Evolutionary conservation across 805 yeast genomes (phyloP).

Genomic region (Candida gorgasii): DNA sequence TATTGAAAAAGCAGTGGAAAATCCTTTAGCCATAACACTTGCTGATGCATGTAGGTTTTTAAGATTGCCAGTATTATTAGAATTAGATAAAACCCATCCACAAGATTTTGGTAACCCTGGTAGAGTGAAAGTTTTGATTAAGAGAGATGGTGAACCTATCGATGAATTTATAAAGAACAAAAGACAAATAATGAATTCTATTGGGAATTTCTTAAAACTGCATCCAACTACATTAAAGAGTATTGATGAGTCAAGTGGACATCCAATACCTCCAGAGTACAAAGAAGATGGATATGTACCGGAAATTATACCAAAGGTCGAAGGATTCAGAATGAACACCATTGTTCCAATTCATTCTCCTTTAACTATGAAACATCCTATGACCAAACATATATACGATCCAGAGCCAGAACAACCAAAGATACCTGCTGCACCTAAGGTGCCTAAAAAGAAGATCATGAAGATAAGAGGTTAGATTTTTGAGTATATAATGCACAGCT

Average conservation of each 20-base stretch:
- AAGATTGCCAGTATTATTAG: slow-evolving; percentile 50
- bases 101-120: slow-evolving; percentile 98
- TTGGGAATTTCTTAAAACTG: slow-evolving; percentile 59
- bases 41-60: slow-evolving; percentile 66
- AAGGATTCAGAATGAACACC: slow-evolving; percentile 81
- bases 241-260: slow-evolving; percentile 50
- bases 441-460: slow-evolving; percentile 58
- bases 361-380: slow-evolving; percentile 79
- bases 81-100: slow-evolving; percentile 87
- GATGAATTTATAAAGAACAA: slow-evolving; percentile 45
- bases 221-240: slow-evolving; percentile 70
- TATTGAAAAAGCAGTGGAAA: slow-evolving; percentile 65
- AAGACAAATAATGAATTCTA: slow-evolving; percentile 60
- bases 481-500: not conserved
- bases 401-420: slow-evolving; percentile 46
- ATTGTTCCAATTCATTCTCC: slow-evolving; percentile 88
- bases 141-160: slow-evolving; percentile 46
- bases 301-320: slow-evolving; percentile 69
- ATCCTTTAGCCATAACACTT: slow-evolving; percentile 83
- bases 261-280: slow-evolving; percentile 67
- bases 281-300: slow-evolving; percentile 50
- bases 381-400: slow-evolving; percentile 68
- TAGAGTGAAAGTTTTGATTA: slow-evolving; percentile 77
- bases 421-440: slow-evolving; percentile 39
- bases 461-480: slow-evolving; percentile 52